Conservation (phyloP, 2,329 filamentous ascomycete species). For the Penicillium sp. region DNA sequence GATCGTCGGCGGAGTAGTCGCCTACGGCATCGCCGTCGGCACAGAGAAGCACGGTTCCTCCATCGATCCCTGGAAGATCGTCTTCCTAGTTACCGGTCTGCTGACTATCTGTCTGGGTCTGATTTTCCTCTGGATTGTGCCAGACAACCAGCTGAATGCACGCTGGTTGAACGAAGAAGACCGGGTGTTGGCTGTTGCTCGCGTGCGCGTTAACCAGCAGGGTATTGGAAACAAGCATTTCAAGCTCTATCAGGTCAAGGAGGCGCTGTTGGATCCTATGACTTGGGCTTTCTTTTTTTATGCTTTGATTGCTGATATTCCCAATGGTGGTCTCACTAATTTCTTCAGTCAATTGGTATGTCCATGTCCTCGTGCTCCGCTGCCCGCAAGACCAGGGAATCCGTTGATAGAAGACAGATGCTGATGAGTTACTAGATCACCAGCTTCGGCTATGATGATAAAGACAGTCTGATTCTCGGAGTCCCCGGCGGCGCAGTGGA, state of each 20-base stretch:
- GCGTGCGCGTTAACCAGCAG: slow-evolving; percentile 70
- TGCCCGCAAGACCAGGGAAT: no score
- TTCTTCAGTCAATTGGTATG: slow-evolving; percentile 57
- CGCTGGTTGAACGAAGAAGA: slow-evolving; percentile 64
- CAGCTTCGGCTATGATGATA: slow-evolving; percentile 61
- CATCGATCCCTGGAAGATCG: slow-evolving; percentile 64
- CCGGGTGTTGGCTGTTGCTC: slow-evolving; percentile 63
- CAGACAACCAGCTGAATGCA: slow-evolving; percentile 59
- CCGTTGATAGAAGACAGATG: neutral
- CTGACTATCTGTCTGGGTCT: slow-evolving; percentile 50
- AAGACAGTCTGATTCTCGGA: slow-evolving; percentile 60
- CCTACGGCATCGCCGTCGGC: slow-evolving; percentile 61
- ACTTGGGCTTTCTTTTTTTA: slow-evolving; percentile 60
- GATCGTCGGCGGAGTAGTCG: slow-evolving; percentile 60
- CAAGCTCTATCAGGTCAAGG: slow-evolving; percentile 62
- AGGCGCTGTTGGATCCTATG: slow-evolving; percentile 56
- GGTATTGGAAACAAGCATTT: slow-evolving; percentile 69
- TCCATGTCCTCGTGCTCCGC: neutral
- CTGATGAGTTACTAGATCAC: slow-evolving; percentile 43
- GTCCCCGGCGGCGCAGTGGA: slow-evolving; percentile 64
- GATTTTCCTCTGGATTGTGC: slow-evolving; percentile 52
- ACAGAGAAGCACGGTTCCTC: slow-evolving; percentile 52
- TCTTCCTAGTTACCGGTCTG: slow-evolving; percentile 54
- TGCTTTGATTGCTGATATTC: slow-evolving; percentile 55
- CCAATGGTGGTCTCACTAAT: slow-evolving; percentile 58